A percentile compares a stretch with the other conserved stretches of the same genome.
Evolutionary conservation across 176 grass and related monocot genomes (phyloP).

Genomic region (Zoysia japonica): DNA sequence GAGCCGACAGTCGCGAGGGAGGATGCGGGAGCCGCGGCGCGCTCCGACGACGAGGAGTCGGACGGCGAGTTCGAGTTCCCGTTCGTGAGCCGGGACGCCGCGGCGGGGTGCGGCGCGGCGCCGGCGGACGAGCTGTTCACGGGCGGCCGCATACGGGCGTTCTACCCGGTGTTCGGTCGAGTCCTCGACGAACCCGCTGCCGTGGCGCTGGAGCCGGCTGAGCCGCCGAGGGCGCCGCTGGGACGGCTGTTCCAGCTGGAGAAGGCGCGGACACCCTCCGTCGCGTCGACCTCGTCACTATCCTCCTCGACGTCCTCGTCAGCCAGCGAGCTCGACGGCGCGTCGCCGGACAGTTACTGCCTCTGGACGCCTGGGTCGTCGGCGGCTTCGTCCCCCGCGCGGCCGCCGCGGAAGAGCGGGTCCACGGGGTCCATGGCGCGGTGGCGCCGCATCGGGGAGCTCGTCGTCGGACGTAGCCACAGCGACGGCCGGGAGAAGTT

Average conservation of each 20-base stretch:
- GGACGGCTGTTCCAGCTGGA: conserved; percentile 57
- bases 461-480: conserved; percentile 72
- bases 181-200: conserved; percentile 2
- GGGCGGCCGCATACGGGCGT: conserved; percentile 47
- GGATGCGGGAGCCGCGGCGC: not conserved
- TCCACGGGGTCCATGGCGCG: conserved; percentile 78
- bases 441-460: conserved; percentile 80
- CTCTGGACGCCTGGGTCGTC: conserved; percentile 64
- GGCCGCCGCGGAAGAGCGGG: conserved; percentile 62
- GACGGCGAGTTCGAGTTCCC: conserved; percentile 81
- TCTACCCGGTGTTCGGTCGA: conserved; percentile 85
- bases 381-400: conserved; percentile 45
- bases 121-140: conserved; percentile 61
- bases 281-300: conserved; percentile 27
- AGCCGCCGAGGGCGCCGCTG: conserved; percentile 30
- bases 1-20: not conserved
- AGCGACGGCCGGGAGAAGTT: conserved; percentile 89
- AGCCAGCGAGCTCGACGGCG: conserved; percentile 44
- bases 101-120: not conserved
- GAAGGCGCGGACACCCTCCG: conserved; percentile 60
- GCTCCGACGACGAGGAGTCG: conserved; percentile 13
- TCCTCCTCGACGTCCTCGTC: not conserved
- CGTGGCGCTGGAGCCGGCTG: not conserved
- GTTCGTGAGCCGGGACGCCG: conserved; percentile 40
- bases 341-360: conserved; percentile 65